Base-by-base conservation (phyloP, 139 green algal genomes). In the Limnomonas spitsbergensis region DNA sequence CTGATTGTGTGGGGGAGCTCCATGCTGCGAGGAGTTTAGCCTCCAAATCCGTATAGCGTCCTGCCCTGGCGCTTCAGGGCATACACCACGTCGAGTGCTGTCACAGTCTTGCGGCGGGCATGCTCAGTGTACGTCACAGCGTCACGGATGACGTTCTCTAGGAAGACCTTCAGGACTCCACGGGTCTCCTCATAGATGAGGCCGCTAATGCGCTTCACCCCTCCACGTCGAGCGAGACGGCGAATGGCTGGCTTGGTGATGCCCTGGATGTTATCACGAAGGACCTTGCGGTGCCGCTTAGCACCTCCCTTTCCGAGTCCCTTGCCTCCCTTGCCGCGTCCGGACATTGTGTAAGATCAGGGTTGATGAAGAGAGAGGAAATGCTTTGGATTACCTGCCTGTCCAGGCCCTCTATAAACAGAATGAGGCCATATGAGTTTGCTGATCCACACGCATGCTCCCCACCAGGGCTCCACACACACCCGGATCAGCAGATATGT, bases 101-200 rank as follows among this genome's bases (percentile, higher is more conserved):
- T 97, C 37, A 98, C 93, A 27, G 94, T 98, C 92, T 97, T 98
- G 73, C 94, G 88, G 71, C 93, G 85, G 61, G 93, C 94, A 90
- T 98, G 93, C 92, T 98, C 94, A 38, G 93, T 97, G 92, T 98
- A 98, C 78, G 95, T 98, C 37, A 98, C 94, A 27, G 94, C 90
- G 79, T 97, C 94, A 72, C 93, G 86, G 78, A 95, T 91, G 27
- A 96, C 90, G 78, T 94, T 95, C 88, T 97, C 92, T 36, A 97
- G 88, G 88, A 97, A 95, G 38, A 80, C 76, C 89, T 97, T 95
- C 70, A 97, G 90, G 38, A 96, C 92, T 42, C 90, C 89, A 80
- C 92, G 90, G 66, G 91, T 94, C 88, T 96, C 92, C 89, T 96
- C 91, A 78, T 95, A 95, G 83, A 96, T 95, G 36, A 95, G 87